phyloP scores from a whole-genome alignment of 2,329 filamentous ascomycete species.

The Ophiostoma sp. region DNA sequence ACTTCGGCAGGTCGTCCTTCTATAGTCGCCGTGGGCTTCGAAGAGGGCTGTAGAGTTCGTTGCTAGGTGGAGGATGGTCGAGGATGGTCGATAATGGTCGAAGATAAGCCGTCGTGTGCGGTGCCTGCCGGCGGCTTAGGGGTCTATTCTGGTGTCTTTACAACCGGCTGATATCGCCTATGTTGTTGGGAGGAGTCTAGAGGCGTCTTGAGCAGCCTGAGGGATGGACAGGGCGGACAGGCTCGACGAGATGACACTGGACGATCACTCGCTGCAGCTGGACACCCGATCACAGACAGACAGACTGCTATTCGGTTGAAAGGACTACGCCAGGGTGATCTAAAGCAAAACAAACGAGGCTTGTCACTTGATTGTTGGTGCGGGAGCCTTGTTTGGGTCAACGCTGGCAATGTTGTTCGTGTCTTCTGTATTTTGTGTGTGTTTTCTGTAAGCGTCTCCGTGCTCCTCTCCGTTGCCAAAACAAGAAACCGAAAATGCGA shows the following conservation, averaged over 20 bases:
- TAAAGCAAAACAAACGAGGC: not conserved
- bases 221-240: not conserved
- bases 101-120: not conserved
- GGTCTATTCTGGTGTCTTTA: conserved; percentile 1
- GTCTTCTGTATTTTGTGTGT: not conserved
- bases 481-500: conserved; percentile 16
- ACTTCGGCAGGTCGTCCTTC: not conserved
- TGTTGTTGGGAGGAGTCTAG: not conserved
- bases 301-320: conserved; percentile 12
- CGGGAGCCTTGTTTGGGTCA: not conserved
- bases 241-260: not conserved
- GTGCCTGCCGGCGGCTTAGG: not conserved
- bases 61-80: not conserved
- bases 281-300: not conserved
- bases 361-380: conserved; percentile 3
- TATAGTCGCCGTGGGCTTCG: not conserved
- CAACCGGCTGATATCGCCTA: not conserved
- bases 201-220: not conserved
- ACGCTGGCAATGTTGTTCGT: not conserved
- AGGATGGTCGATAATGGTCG: not conserved
- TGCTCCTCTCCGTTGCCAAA: conserved; percentile 15
- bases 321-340: conserved; percentile 17
- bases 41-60: not conserved
- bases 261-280: not conserved
- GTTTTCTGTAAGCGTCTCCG: not conserved